Evolutionary conservation across 257 asterid genomes (phyloP).

Genomic region (Galeopsis tetrahit): DNA sequence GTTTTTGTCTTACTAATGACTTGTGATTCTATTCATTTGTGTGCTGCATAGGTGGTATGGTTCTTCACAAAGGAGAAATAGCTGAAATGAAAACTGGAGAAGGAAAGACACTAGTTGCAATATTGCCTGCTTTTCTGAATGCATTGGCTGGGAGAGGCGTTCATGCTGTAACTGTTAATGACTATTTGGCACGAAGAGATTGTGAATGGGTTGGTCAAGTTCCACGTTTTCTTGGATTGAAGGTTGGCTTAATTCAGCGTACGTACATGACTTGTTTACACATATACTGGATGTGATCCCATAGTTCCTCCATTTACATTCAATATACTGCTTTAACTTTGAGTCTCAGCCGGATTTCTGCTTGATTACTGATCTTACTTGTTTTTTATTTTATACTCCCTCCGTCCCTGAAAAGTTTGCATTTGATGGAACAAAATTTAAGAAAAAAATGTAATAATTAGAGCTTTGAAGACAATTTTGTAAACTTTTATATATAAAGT

Average conservation of each 20-base stretch:
- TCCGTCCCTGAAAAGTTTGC: too few relatives aligned
- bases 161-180: conserved; percentile 92
- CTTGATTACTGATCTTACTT: conserved; percentile 16
- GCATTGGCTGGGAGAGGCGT: conserved; percentile 96
- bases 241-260: conserved; percentile 99
- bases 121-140: conserved; percentile 90
- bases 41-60: conserved; percentile 77
- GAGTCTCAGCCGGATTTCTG: conserved; percentile 10
- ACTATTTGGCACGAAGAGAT: conserved; percentile 94
- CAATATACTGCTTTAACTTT: neutral
- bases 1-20: neutral
- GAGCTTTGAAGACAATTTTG: too few relatives aligned
- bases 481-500: too few relatives aligned
- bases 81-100: conserved; percentile 99
- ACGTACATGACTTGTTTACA: conserved; percentile 44
- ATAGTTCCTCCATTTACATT: conserved; percentile 27
- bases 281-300: conserved; percentile 24
- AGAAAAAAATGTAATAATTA: too few relatives aligned
- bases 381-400: conserved; percentile 9
- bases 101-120: conserved; percentile 97
- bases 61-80: conserved; percentile 97
- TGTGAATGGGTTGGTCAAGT: conserved; percentile 99
- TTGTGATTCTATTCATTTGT: conserved; percentile 24
- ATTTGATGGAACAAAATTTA: too few relatives aligned
- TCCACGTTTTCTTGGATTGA: conserved; percentile 96